A percentile compares a stretch with the other conserved stretches of the same genome.
Conservation (phyloP, 2,329 filamentous ascomycete species). For the Fusarium drepaniforme region DNA sequence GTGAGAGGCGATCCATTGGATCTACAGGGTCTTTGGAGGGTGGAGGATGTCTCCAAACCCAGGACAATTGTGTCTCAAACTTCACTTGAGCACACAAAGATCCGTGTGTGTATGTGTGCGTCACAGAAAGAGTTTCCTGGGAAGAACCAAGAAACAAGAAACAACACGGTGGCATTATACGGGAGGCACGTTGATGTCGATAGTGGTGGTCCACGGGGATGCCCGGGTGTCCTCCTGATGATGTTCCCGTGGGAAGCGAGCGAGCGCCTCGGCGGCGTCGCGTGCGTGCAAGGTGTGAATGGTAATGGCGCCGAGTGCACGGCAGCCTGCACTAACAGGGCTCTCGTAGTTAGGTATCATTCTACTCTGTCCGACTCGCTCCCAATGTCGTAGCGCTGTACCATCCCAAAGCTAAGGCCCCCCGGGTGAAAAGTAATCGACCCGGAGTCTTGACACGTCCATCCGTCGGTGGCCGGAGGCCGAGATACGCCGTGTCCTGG, state of each 20-base stretch:
- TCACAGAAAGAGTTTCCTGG: slow-evolving; percentile 10
- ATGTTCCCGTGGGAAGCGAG: slow-evolving; percentile 21
- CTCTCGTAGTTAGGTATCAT: slow-evolving; percentile 22
- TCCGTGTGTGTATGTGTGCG: slow-evolving; percentile 6
- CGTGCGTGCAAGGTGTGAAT: slow-evolving; percentile 11
- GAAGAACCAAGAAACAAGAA: slow-evolving; percentile 1
- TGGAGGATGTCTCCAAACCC: slow-evolving; percentile 31
- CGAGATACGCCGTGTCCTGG: slow-evolving; percentile 7
- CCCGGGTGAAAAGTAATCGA: background rate
- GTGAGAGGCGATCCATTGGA: slow-evolving; percentile 33
- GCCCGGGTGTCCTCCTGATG: slow-evolving; percentile 26
- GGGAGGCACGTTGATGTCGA: slow-evolving; percentile 1
- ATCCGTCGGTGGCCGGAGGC: slow-evolving; percentile 1
- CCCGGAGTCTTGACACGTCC: background rate
- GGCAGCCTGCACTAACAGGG: slow-evolving; percentile 20
- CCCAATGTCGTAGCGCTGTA: slow-evolving; percentile 6
- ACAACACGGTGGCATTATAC: slow-evolving; percentile 24
- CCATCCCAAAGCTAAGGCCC: slow-evolving; percentile 9
- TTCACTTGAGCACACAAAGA: slow-evolving; percentile 21
- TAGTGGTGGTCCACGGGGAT: slow-evolving; percentile 17
- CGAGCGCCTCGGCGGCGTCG: background rate
- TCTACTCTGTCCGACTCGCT: slow-evolving; percentile 2
- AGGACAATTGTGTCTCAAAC: slow-evolving; percentile 29
- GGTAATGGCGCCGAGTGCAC: slow-evolving; percentile 1
- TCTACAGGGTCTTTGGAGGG: slow-evolving; percentile 40